These are phyloP conservation scores for Daldinia concentrica DNA, from an alignment of 495 filamentous ascomycete species.

Conservation along the genomic window DNA sequence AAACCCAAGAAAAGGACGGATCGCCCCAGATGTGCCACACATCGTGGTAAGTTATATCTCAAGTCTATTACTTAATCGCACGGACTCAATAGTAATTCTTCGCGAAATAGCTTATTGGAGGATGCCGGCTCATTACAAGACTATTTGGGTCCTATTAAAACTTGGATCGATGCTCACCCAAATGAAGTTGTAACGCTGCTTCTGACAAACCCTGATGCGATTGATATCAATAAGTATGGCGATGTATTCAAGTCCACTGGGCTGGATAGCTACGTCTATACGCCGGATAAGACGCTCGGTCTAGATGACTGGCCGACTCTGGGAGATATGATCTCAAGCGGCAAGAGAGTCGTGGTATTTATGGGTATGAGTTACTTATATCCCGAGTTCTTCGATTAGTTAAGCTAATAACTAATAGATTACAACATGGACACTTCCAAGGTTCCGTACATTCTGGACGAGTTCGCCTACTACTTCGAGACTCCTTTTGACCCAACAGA, in stretches of 20 bases:
- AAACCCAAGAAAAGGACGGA: constrained; percentile 68
- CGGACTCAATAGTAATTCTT: not conserved
- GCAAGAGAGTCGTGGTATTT: constrained; percentile 52
- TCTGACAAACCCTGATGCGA: constrained; percentile 76
- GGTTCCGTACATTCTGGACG: constrained; percentile 74
- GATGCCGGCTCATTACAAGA: constrained; percentile 73
- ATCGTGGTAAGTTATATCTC: constrained; percentile 63
- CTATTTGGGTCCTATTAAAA: constrained; percentile 69
- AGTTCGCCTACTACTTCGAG: constrained; percentile 76
- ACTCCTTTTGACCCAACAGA: constrained; percentile 70
- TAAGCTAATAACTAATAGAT: constrained; percentile 53
- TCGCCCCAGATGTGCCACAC: constrained; percentile 68
- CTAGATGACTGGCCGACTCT: constrained; percentile 81
- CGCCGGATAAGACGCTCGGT: constrained; percentile 67
- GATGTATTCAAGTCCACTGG: constrained; percentile 68
- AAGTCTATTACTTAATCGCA: not conserved
- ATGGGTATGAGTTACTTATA: constrained; percentile 43
- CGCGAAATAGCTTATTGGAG: constrained; percentile 47
- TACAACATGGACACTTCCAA: constrained; percentile 77
- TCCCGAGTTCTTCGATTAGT: not conserved
- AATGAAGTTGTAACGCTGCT: constrained; percentile 85
- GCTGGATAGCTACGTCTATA: constrained; percentile 69
- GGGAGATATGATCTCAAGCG: constrained; percentile 70
- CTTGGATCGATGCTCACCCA: constrained; percentile 75
- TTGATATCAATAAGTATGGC: constrained; percentile 67